These are phyloP conservation scores for Capsella bursapastoris DNA, from an alignment of 345 rosid genomes.

Conservation along the genomic window DNA sequence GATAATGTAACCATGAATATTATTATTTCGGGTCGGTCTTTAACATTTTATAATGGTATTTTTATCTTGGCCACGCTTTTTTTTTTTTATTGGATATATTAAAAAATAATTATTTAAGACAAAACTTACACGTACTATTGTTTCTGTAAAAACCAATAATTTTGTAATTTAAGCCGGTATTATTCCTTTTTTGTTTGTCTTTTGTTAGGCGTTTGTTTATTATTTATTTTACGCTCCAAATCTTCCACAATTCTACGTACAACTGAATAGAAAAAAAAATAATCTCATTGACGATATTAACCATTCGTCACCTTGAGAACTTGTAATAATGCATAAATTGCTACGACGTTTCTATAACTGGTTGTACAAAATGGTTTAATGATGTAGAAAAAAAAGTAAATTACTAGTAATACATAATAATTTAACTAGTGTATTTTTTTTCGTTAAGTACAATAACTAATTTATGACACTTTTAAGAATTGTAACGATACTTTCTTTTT, in stretches of 20 bases:
- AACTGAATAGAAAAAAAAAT: neutral
- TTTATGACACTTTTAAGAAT: too few species aligned
- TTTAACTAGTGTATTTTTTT: too few species aligned
- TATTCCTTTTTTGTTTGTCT: constrained; percentile 24
- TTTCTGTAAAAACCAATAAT: constrained; percentile 16
- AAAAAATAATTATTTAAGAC: neutral
- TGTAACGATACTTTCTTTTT: neutral
- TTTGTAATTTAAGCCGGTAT: constrained; percentile 18
- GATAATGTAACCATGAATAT: constrained; percentile 34
- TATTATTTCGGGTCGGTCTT: constrained; percentile 36
- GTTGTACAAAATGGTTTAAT: too few species aligned
- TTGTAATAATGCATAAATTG: constrained; percentile 3
- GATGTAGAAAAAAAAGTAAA: too few species aligned
- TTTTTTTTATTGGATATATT: neutral
- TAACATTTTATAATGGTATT: constrained; percentile 35
- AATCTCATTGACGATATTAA: neutral
- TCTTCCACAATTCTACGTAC: constrained; percentile 14
- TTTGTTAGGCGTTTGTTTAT: constrained; percentile 6
- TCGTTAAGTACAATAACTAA: too few species aligned
- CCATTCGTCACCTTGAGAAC: constrained; percentile 23
- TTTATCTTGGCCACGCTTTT: constrained; percentile 10
- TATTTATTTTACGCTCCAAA: constrained; percentile 8
- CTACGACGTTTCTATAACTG: neutral
- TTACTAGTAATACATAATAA: too few species aligned
- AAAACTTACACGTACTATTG: constrained; percentile 37